Conservation (phyloP, 2,329 filamentous ascomycete genomes). For the Neoarthrinium moseri region DNA sequence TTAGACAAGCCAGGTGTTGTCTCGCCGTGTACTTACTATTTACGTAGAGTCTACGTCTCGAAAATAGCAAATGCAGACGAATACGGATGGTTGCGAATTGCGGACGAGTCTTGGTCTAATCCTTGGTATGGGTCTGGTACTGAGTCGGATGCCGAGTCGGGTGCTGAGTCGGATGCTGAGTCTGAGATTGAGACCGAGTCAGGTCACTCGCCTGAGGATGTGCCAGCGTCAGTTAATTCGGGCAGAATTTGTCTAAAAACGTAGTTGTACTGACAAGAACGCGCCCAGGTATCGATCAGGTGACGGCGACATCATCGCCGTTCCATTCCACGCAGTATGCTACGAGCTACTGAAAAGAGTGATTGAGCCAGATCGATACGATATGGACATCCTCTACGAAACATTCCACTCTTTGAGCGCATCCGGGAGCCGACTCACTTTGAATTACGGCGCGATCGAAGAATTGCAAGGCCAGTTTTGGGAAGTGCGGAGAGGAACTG, state of each 20-base stretch:
- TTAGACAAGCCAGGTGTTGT: not conserved
- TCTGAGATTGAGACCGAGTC: not conserved
- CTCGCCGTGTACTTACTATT: not conserved
- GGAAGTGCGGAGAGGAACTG: not conserved
- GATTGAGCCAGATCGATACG: not conserved
- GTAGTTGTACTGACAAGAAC: not conserved
- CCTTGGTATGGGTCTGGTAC: not conserved
- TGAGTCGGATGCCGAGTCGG: not conserved
- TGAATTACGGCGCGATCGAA: not conserved
- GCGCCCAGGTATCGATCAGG: not conserved
- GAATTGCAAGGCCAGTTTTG: slow-evolving; percentile 1
- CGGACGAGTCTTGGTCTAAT: no score
- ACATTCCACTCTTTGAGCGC: not conserved
- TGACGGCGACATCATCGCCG: not conserved
- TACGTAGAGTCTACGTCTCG: not conserved
- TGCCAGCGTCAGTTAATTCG: no score
- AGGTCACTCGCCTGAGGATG: no score
- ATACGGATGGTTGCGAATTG: not conserved
- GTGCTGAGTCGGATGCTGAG: not conserved
- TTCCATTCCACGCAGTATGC: not conserved
- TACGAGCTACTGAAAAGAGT: not conserved
- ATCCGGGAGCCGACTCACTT: not conserved
- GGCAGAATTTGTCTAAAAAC: no score
- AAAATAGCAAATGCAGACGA: not conserved
- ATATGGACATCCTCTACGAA: not conserved